Base-by-base conservation (phyloP, 169 alveolate species). In the Besnoitia besnoiti region DNA sequence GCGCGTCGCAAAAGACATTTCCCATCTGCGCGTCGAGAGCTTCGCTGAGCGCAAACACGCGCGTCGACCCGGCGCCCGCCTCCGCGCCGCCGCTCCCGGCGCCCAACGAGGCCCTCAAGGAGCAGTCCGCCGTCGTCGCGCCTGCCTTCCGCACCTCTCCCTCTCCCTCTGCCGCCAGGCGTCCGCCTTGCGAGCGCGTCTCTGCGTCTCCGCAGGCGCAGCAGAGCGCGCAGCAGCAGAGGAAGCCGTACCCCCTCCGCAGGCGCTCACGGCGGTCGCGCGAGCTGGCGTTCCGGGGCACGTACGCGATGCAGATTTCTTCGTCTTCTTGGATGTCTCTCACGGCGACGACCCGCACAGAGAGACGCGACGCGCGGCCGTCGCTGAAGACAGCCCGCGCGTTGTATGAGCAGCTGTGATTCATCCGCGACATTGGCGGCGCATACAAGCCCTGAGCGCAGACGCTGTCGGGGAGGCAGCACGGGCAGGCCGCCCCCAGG, bases 151-250 rank as follows among this genome's bases (percentile, higher is more conserved):
- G 67, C 67, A 1, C 12, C n/a, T n/a, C 24, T n/a, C 27, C 67
- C 67, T 21, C n/a, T 5, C 12, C n/a, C 33, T 5, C 67, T 55
- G 3, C n/a, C 12, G 3, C 33, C 67, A 10, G 67, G 67, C 67
- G 59, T 16, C 67, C 67, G 67, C n/a, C 67, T 19, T 16, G 67
- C n/a, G 67, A 21, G 30, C 67, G 67, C 24, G 4, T 16, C 30
- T 16, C 30, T 5, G 30, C 67, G 3, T 1, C n/a, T 5, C 12
- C 4, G 30, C 87, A 42, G 87, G 42, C 37, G 21, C 87, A 77
- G 59, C 87, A 77, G 59, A 77, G 87, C 55, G 55, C 59, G 21
- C 87, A 77, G 59, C 61, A 40, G 55, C 87, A 77, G 49, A 42
- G 55, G 35, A 77, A 77, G 40, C 87, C 87, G 59, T 77, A 77